These are phyloP conservation scores for Leishmania mexicana DNA, from an alignment of 208 protist genomes.

Conservation along the genomic window DNA sequence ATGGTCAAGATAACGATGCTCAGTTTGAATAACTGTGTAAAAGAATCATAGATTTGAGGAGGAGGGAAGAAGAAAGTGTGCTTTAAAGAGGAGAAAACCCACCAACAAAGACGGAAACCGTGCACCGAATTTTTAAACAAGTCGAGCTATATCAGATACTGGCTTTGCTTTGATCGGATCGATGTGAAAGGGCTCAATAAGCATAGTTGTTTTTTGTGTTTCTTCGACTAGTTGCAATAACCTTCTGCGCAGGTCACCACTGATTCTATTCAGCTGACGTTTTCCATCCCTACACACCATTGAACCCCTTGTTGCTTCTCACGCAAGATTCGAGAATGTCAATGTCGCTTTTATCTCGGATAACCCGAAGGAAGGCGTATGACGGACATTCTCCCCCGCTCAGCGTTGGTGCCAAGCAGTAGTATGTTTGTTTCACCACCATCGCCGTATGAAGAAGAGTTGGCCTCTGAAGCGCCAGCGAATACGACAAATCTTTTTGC, in stretches of 20 bases:
- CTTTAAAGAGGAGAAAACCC: not conserved
- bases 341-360: conserved; percentile 49
- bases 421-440: conserved; percentile 41
- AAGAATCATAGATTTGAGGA: conserved; percentile 2
- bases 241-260: not conserved
- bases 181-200: not conserved
- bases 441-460: conserved; percentile 39
- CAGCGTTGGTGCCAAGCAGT: conserved; percentile 48
- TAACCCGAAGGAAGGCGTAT: conserved; percentile 57
- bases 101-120: not conserved
- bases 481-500: conserved; percentile 36
- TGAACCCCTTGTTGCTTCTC: conserved; percentile 37
- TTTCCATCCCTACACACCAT: conserved; percentile 16
- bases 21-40: not conserved
- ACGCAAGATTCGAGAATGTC: conserved; percentile 60
- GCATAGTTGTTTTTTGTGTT: not conserved
- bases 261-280: not conserved
- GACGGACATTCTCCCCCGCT: conserved; percentile 52
- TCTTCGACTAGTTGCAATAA: not conserved
- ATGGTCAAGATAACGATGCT: conserved; percentile 11
- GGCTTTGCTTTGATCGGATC: not conserved
- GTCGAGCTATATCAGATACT: not conserved
- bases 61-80: not conserved
- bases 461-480: conserved; percentile 20
- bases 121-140: not conserved